phyloP scores from a whole-genome alignment of 2,329 filamentous ascomycete genomes.

The Helminthosporium solani region DNA sequence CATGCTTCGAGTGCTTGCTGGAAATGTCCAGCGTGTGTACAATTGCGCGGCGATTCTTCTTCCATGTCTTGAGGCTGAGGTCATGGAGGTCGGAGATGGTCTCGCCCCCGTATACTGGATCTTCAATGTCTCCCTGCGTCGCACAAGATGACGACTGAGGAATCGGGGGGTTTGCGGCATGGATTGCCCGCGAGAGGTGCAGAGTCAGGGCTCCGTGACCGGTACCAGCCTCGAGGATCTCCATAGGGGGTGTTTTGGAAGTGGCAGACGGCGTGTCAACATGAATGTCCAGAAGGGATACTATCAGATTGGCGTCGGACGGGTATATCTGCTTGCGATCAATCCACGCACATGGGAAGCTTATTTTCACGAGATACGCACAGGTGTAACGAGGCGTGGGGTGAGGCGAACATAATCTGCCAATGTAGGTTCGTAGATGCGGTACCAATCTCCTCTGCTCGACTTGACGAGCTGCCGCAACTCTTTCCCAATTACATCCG shows the following conservation, averaged over 20 bases:
- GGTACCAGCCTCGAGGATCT: constrained; percentile 82
- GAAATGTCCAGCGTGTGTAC: constrained; percentile 73
- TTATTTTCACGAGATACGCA: constrained; percentile 42
- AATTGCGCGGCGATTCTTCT: constrained; percentile 60
- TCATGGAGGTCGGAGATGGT: constrained; percentile 33
- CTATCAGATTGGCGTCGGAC: constrained; percentile 72
- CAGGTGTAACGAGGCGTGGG: constrained; percentile 72
- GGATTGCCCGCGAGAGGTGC: constrained; percentile 72
- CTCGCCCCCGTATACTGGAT: constrained; percentile 35
- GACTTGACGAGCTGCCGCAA: constrained; percentile 61
- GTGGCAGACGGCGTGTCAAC: constrained; percentile 45
- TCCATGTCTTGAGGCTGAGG: constrained; percentile 40
- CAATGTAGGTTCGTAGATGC: constrained; percentile 66
- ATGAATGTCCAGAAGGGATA: constrained; percentile 74
- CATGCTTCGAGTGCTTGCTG: constrained; percentile 62
- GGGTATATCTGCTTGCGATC: constrained; percentile 64
- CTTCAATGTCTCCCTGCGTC: constrained; percentile 25
- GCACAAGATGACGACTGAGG: constrained; percentile 33
- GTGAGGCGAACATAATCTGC: constrained; percentile 71
- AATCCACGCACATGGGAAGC: constrained; percentile 3
- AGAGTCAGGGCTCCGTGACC: constrained; percentile 80
- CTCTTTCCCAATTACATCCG: constrained; percentile 64
- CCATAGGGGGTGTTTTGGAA: constrained; percentile 53
- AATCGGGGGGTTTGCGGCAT: constrained; percentile 65
- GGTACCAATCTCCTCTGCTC: constrained; percentile 53